Evolutionary conservation across 371 early-diverging fungal species (phyloP), one percentile per base, ranked within the genome.

Genomic region (Haplosporangium sp.): DNA sequence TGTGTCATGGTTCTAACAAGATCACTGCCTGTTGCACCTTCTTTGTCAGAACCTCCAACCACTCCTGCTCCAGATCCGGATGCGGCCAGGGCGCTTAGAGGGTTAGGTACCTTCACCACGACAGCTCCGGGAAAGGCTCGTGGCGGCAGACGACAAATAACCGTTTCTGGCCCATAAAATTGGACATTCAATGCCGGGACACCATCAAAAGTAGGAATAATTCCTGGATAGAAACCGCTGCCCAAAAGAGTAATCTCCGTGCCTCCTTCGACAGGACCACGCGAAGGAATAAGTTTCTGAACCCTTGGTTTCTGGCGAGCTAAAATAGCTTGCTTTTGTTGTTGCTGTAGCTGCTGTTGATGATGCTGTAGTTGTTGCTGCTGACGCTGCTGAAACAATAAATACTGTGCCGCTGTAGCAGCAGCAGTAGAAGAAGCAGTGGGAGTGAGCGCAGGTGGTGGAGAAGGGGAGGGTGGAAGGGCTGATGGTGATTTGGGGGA

Each of bases 241-340:
- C 96, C 96, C 5, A 93, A 70, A 3, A 96, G 71, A 5, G 95
- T 94, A 38, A 95, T 88, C 59, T 92, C 93, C 3, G 89, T 76
- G 3, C 95, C 95, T 42, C 96, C 96, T 66, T 88, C 90, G 7
- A 93, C 87, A 0, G 96, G 94, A 0, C 96, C 96, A 68, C 92
- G 91, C 6, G 87, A 79, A 2, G 95, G 95, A 27, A 90, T 87
- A 38, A 93, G 75, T 45, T 91, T 90, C 40, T 90, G 87, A 10
- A 93, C 67, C 45, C 82, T 63, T 10, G 83, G 72, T 45, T 71
- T 71, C 60, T 83, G 74, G 40, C 69, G 69, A 34, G 77, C 77
- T 15, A 78, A 53, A 34, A 83, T 77, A 8, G 83, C 83, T 27
- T 81, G 82, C 52, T 81, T 72, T 45, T 74, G 83, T 40, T 78